Evolutionary conservation across 1,139 yeast species (phyloP).

Genomic region (Geotrichum bryndzae): DNA sequence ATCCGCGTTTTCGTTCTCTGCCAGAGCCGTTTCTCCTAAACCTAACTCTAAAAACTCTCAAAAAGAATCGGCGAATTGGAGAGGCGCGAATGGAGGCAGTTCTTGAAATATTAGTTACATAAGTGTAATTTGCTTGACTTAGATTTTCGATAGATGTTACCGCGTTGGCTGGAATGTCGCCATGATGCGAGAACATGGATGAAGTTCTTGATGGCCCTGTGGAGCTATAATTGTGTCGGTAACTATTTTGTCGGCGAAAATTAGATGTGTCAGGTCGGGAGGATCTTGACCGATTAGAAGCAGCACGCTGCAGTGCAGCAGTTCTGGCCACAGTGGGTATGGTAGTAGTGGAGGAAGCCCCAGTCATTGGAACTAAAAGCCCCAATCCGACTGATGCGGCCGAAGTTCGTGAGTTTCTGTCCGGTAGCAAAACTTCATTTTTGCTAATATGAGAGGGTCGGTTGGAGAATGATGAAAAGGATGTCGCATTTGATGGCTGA

Average conservation of each 20-base stretch:
- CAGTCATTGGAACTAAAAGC: constrained; percentile 2
- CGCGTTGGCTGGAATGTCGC: neutral
- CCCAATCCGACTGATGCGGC: neutral
- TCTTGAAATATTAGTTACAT: neutral
- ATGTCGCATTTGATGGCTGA: constrained; percentile 1
- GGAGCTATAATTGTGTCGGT: neutral
- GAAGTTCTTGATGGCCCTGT: neutral
- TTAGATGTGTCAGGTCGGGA: neutral
- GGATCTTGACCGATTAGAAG: neutral
- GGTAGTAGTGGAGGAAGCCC: constrained; percentile 6
- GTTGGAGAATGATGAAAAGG: constrained; percentile 11
- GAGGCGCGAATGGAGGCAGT: neutral
- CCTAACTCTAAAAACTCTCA: constrained; percentile 1
- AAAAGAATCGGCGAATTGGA: neutral
- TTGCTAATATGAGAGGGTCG: neutral
- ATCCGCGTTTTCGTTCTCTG: neutral
- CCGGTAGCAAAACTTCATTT: neutral
- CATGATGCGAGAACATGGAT: neutral
- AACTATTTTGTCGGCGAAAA: neutral
- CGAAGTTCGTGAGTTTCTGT: neutral
- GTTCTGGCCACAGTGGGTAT: neutral
- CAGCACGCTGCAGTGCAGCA: neutral
- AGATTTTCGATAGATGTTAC: constrained; percentile 6
- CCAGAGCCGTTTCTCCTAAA: neutral
- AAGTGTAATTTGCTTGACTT: neutral